Conservation (phyloP, 2,329 filamentous ascomycete species). For the Penicillium sp. region DNA sequence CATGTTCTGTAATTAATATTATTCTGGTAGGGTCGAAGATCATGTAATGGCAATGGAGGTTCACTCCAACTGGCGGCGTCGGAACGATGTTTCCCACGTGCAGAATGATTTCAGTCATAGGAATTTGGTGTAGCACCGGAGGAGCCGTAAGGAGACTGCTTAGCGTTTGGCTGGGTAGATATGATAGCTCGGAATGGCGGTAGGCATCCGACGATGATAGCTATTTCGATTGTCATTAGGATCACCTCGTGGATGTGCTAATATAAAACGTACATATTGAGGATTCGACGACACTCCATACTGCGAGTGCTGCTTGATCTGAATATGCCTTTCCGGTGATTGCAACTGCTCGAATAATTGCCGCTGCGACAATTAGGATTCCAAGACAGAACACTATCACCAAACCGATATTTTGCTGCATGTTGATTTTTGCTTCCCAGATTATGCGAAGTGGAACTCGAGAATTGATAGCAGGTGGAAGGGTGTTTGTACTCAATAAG, state of each 20-base stretch:
- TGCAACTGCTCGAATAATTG: slow-evolving; percentile 30
- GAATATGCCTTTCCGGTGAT: slow-evolving; percentile 25
- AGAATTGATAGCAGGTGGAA: background rate
- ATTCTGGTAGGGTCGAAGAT: background rate
- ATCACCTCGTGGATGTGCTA: background rate
- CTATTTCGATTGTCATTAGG: slow-evolving; percentile 1
- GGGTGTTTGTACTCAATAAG: slow-evolving; percentile 21
- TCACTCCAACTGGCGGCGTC: slow-evolving; percentile 7
- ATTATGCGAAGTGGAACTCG: slow-evolving; percentile 27
- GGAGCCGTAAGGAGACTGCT: background rate
- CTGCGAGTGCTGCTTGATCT: slow-evolving; percentile 18
- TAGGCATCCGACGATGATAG: slow-evolving; percentile 21
- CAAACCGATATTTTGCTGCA: slow-evolving; percentile 29
- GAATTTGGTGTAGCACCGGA: background rate
- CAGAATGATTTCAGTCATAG: slow-evolving; percentile 1
- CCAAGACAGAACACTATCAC: slow-evolving; percentile 31
- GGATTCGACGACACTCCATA: slow-evolving; percentile 23
- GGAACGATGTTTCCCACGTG: background rate
- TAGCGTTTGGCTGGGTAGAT: slow-evolving; percentile 3
- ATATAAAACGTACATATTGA: slow-evolving; percentile 16
- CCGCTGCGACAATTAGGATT: slow-evolving; percentile 25
- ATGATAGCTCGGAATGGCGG: slow-evolving; percentile 21
- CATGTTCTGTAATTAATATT: slow-evolving; percentile 2
- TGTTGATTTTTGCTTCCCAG: slow-evolving; percentile 27
- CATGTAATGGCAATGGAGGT: background rate